Conservation (phyloP, 2,329 filamentous ascomycete species). For the Penicillium hesseltinei region DNA sequence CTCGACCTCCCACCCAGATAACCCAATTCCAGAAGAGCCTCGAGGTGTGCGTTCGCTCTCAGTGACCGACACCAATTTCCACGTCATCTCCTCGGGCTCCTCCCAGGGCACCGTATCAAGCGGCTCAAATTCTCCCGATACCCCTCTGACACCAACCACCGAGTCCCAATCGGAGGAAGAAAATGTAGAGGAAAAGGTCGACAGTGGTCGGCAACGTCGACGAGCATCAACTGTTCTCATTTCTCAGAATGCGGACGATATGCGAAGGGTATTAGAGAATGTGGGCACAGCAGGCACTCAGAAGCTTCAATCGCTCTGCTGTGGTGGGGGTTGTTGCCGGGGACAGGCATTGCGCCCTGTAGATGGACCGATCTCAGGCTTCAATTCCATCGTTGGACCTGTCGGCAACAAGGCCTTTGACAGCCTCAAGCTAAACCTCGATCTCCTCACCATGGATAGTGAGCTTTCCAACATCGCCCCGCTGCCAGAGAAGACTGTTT, state of each 20-base stretch:
- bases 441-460: slow-evolving; percentile 67
- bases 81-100: slow-evolving; percentile 26
- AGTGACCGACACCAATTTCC: slow-evolving; percentile 34
- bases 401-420: slow-evolving; percentile 85
- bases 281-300: slow-evolving; percentile 54
- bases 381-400: slow-evolving; percentile 49
- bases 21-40: slow-evolving; percentile 51
- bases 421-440: slow-evolving; percentile 73
- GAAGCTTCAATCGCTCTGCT: slow-evolving; percentile 63
- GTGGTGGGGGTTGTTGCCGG: slow-evolving; percentile 64
- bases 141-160: slow-evolving; percentile 41
- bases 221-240: slow-evolving; percentile 52
- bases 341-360: slow-evolving; percentile 54
- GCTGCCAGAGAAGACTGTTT: slow-evolving; percentile 72
- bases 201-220: slow-evolving; percentile 38
- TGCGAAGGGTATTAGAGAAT: slow-evolving; percentile 57
- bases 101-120: slow-evolving; percentile 36
- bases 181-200: slow-evolving; percentile 15
- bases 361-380: slow-evolving; percentile 37
- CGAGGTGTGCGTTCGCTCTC: slow-evolving; percentile 37
- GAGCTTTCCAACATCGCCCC: slow-evolving; percentile 68
- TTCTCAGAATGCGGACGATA: slow-evolving; percentile 59
- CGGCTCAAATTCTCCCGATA: slow-evolving; percentile 40
- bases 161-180: slow-evolving; percentile 40
- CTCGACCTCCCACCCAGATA: slow-evolving; percentile 46